These are phyloP conservation scores for Rhynchosporium agropyri DNA, from an alignment of 2,329 filamentous ascomycete genomes.

Conservation along the genomic window DNA sequence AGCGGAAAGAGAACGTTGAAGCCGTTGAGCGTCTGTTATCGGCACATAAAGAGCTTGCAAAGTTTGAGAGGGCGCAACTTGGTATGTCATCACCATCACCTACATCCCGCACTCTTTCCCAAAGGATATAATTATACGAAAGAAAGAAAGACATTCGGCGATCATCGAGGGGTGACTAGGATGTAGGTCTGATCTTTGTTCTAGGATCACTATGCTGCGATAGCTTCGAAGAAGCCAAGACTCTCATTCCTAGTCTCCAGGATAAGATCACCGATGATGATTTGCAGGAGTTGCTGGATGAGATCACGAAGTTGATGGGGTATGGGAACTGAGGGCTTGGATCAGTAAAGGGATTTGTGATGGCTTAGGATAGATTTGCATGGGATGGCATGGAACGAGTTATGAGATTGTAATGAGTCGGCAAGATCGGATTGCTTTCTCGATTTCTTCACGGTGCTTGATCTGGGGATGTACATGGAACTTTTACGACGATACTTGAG, in stretches of 20 bases:
- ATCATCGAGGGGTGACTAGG: background rate
- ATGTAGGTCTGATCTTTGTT: slow-evolving; percentile 5
- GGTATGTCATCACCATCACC: slow-evolving; percentile 55
- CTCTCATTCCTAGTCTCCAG: slow-evolving; percentile 83
- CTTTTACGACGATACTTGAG: too few species aligned
- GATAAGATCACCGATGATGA: slow-evolving; percentile 92
- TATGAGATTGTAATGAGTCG: too few species aligned
- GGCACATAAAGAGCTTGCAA: slow-evolving; percentile 76
- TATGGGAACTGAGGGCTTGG: slow-evolving; percentile 33
- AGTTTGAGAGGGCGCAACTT: slow-evolving; percentile 91
- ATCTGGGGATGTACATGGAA: too few species aligned
- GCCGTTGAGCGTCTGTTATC: slow-evolving; percentile 88
- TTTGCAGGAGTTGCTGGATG: slow-evolving; percentile 82
- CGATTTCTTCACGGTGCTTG: too few species aligned
- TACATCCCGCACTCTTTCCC: too few species aligned
- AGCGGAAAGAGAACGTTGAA: slow-evolving; percentile 91
- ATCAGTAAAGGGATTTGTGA: background rate
- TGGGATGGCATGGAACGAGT: too few species aligned
- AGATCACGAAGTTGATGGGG: slow-evolving; percentile 76
- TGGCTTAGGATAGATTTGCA: background rate
- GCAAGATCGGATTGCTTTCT: too few species aligned
- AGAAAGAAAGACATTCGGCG: too few species aligned
- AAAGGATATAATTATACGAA: too few species aligned
- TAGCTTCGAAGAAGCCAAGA: slow-evolving; percentile 92
- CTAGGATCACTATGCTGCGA: slow-evolving; percentile 90